Conservation (phyloP, 78 protist species). For the Dictyostelium discoideum region DNA sequence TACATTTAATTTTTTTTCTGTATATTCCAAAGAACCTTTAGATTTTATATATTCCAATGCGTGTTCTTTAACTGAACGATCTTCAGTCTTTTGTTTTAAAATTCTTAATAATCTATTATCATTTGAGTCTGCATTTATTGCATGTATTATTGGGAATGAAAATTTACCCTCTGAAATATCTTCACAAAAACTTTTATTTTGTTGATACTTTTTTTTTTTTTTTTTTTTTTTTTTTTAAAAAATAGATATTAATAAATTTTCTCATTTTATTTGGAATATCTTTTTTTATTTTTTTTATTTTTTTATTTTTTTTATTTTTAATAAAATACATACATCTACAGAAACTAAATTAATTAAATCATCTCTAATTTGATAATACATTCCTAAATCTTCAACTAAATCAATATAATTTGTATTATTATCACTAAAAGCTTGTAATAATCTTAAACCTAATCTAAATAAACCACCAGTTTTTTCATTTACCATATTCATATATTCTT, state of each 20-base stretch:
- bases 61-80: constrained; percentile 73
- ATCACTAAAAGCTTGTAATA: constrained; percentile 82
- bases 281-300: not conserved
- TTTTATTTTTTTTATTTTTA: not conserved
- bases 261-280: too few relatives aligned
- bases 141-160: constrained; percentile 92
- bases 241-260: not conserved
- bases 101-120: constrained; percentile 79
- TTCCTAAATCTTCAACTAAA: constrained; percentile 88
- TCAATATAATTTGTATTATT: constrained; percentile 80
- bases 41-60: constrained; percentile 69
- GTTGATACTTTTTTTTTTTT: constrained; percentile 49
- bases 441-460: constrained; percentile 87
- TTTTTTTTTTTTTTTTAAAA: too few relatives aligned
- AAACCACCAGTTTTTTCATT: constrained; percentile 93
- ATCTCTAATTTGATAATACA: constrained; percentile 94
- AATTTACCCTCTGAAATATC: constrained; percentile 97
- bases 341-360: constrained; percentile 94
- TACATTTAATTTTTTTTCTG: constrained; percentile 10
- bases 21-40: constrained; percentile 83
- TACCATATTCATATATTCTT: constrained; percentile 90
- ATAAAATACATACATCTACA: constrained; percentile 40
- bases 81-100: constrained; percentile 83
- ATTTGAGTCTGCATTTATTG: constrained; percentile 38
- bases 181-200: constrained; percentile 76